Conservation (phyloP, 1,284 basidiomycete species). For the Ganoderma lucidum region DNA sequence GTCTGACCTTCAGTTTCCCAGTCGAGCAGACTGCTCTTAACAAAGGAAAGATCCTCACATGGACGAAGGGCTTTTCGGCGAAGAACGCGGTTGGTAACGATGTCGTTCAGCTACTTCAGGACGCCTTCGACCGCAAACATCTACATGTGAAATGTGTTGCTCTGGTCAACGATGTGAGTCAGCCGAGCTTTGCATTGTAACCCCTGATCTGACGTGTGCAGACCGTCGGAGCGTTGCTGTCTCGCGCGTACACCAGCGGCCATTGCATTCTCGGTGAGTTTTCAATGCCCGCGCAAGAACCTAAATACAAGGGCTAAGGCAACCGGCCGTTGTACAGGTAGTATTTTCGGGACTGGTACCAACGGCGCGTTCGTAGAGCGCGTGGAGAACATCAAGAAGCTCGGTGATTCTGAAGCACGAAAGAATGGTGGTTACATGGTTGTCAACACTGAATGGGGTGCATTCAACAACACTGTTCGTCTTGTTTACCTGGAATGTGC, state of each 20-base stretch:
- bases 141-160: slow-evolving; percentile 95
- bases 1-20: slow-evolving; percentile 96
- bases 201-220: slow-evolving; percentile 41
- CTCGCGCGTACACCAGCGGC: slow-evolving; percentile 90
- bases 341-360: slow-evolving; percentile 98
- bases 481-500: slow-evolving; percentile 18
- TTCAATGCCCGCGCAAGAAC: background rate
- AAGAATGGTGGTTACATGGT: slow-evolving; percentile 85
- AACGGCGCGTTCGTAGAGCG: slow-evolving; percentile 97
- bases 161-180: slow-evolving; percentile 89
- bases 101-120: slow-evolving; percentile 91
- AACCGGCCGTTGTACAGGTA: slow-evolving; percentile 41
- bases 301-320: background rate
- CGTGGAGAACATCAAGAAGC: slow-evolving; percentile 85
- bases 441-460: slow-evolving; percentile 98
- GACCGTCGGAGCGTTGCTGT: slow-evolving; percentile 96
- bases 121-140: slow-evolving; percentile 93
- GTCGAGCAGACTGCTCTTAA: slow-evolving; percentile 96
- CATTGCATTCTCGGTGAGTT: slow-evolving; percentile 81
- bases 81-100: slow-evolving; percentile 94
- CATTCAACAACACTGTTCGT: slow-evolving; percentile 88
- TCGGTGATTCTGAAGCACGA: slow-evolving; percentile 67
- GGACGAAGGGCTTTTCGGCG: slow-evolving; percentile 97
- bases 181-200: background rate
- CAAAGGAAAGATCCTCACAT: slow-evolving; percentile 89